Conservation (phyloP, 306 rosid genomes). For the Citrullus amarus region DNA sequence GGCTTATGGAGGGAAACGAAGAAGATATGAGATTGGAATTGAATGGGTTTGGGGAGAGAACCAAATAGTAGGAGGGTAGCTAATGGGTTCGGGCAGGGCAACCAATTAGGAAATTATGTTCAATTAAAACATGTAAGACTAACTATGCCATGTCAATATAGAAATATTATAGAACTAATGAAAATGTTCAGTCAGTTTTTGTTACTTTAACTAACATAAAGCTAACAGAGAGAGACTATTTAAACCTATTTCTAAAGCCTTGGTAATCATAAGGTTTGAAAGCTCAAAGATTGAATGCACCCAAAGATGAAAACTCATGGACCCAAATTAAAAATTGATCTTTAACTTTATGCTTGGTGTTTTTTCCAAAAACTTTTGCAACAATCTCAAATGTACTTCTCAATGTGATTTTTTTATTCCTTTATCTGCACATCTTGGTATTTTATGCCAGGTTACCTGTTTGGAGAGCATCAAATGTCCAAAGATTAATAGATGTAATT, state of each 20-base stretch:
- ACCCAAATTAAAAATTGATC: not conserved
- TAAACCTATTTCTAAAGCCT: not conserved
- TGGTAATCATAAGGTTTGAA: not conserved
- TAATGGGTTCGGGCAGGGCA: not conserved
- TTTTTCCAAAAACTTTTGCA: not conserved
- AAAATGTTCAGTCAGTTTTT: not conserved
- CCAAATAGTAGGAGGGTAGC: not conserved
- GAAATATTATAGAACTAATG: not conserved
- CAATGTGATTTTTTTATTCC: not conserved
- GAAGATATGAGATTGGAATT: not conserved
- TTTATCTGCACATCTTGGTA: conserved; percentile 5
- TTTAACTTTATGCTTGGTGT: not conserved
- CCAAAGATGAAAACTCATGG: not conserved
- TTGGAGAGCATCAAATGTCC: conserved; percentile 39
- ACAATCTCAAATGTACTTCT: not conserved
- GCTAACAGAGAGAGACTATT: not conserved
- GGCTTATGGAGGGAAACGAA: not conserved
- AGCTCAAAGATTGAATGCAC: not conserved
- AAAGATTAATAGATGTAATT: conserved; percentile 46
- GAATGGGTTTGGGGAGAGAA: not conserved
- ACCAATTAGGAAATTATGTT: not conserved
- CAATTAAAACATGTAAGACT: not conserved
- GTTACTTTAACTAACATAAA: not conserved
- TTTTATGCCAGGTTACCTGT: conserved; percentile 57
- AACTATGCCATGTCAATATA: not conserved